Base-by-base conservation (phyloP, 2,329 filamentous ascomycete genomes). In the Rhynchosporium graminicola region DNA sequence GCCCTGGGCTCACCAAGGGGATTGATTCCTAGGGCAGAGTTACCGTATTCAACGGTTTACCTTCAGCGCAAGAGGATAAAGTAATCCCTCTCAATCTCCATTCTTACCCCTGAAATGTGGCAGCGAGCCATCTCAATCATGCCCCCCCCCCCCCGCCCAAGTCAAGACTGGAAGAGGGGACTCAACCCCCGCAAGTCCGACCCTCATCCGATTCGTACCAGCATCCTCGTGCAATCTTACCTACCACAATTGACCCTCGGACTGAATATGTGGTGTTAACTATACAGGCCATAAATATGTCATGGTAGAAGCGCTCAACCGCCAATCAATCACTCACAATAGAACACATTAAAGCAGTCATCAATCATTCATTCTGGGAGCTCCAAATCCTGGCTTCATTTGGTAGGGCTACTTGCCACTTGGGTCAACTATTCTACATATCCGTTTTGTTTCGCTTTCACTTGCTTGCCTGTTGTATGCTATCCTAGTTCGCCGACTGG, bases 401-500 rank as follows among this genome's bases (percentile, higher is more conserved):
- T 15, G 5, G 42, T 15, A 6, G 15, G 42, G 42, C 42, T 13
- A 15, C 12, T 43, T 43, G 42, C 42, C 42, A 43, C 42, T n/a
- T 43, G 12, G 5, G 42, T n/a, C 12, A 15, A 15, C 42, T 43
- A 43, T 43, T 43, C 38, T 33, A 26, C 15, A 38, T 4, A 52
- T 52, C 38, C 38, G 36, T 31, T 48, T 48, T 48, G 13, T 48
- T 48, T 48, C 26, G 9, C 15, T 48, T 12, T 54, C 40, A 7
- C 51, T 54, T 47, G 2, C 47, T 31, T 9, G 31, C 50, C 38
- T 9, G 50, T 33, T 38, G 50, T 38, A 43, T 59, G 48, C 54
- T 47, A 52, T 43, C 57, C 50, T 57, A 62, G 52, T 51, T 42
- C 59, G 57, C 60, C 59, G 54, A 57, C 59, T 57, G 36, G 45